Evolutionary conservation across 108 stramenopile genomes (phyloP).

Genomic region (Licmophora abbreviata): DNA sequence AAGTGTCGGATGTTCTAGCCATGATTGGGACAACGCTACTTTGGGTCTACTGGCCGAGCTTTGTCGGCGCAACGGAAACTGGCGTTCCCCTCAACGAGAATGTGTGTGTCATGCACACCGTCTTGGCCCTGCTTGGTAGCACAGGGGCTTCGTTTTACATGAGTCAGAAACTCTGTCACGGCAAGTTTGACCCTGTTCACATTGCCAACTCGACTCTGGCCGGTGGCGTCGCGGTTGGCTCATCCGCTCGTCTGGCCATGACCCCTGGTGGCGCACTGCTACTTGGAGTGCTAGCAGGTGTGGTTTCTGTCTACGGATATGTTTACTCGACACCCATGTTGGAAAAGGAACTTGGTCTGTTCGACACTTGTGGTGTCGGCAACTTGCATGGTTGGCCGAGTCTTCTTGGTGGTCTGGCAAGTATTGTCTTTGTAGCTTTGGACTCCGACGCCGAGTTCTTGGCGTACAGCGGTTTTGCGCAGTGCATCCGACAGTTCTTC

Average conservation of each 20-base stretch:
- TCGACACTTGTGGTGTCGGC: constrained; percentile 33
- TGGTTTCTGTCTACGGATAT: constrained; percentile 24
- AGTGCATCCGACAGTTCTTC: constrained; percentile 10
- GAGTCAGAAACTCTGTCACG: constrained; percentile 17
- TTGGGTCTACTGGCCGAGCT: constrained; percentile 59
- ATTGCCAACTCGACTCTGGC: constrained; percentile 50
- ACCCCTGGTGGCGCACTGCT: constrained; percentile 21
- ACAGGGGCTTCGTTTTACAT: constrained; percentile 27
- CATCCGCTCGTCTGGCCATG: constrained; percentile 25
- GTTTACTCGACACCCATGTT: constrained; percentile 12
- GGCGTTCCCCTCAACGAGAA: constrained; percentile 13
- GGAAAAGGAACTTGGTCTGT: constrained; percentile 21
- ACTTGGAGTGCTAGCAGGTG: constrained; percentile 17
- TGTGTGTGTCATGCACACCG: constrained; percentile 32
- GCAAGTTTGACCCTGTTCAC: constrained; percentile 40
- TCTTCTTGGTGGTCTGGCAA: constrained; percentile 20
- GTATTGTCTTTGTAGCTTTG: constrained; percentile 21
- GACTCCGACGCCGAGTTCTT: constrained; percentile 28
- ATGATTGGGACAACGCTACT: constrained; percentile 43
- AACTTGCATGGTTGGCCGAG: constrained; percentile 33
- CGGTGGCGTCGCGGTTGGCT: constrained; percentile 51
- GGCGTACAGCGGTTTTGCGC: background rate
- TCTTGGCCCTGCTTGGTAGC: constrained; percentile 28
- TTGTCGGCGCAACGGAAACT: constrained; percentile 33
- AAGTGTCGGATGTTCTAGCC: constrained; percentile 29